Evolutionary conservation across 768 basidiomycete species (phyloP).

Genomic region (Mrakia blollopis): DNA sequence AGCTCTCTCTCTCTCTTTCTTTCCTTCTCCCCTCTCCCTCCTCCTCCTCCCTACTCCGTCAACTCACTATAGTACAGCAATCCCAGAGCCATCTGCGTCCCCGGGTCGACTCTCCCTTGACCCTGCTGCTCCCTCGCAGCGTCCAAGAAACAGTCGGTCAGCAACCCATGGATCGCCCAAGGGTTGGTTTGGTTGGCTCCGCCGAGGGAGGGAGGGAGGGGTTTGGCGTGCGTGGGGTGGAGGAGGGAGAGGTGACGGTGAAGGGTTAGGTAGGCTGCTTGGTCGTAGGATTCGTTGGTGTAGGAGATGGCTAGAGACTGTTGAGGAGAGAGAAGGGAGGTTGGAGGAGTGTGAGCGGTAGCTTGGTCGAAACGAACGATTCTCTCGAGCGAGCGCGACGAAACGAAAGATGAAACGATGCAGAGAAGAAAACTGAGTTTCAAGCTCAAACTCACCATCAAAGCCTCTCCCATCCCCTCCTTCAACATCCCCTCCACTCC

Average conservation of each 20-base stretch:
- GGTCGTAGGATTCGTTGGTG: slow-evolving; percentile 87
- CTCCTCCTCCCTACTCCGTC: neutral
- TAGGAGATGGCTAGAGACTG: slow-evolving; percentile 94
- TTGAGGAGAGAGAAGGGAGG: neutral
- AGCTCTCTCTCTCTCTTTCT: neutral
- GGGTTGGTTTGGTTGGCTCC: slow-evolving; percentile 38
- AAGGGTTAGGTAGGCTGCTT: slow-evolving; percentile 76
- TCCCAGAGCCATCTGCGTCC: slow-evolving; percentile 88
- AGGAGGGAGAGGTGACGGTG: slow-evolving; percentile 75
- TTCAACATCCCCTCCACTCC: slow-evolving; percentile 8
- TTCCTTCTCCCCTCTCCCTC: no score
- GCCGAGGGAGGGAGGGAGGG: slow-evolving; percentile 34
- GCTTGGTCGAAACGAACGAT: no score
- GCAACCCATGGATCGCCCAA: slow-evolving; percentile 75
- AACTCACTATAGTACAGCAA: slow-evolving; percentile 70
- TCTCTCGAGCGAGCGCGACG: no score
- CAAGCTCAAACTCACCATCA: slow-evolving; percentile 19
- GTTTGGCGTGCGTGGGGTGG: slow-evolving; percentile 52
- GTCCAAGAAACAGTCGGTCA: slow-evolving; percentile 75
- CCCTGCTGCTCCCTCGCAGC: slow-evolving; percentile 78
- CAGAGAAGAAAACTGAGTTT: neutral
- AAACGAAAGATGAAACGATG: no score
- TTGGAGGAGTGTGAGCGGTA: neutral
- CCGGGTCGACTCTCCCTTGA: slow-evolving; percentile 64
- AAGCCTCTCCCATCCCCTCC: slow-evolving; percentile 34